Base-by-base conservation (phyloP, 1,284 basidiomycete species). In the Austropuccinia psidii region DNA sequence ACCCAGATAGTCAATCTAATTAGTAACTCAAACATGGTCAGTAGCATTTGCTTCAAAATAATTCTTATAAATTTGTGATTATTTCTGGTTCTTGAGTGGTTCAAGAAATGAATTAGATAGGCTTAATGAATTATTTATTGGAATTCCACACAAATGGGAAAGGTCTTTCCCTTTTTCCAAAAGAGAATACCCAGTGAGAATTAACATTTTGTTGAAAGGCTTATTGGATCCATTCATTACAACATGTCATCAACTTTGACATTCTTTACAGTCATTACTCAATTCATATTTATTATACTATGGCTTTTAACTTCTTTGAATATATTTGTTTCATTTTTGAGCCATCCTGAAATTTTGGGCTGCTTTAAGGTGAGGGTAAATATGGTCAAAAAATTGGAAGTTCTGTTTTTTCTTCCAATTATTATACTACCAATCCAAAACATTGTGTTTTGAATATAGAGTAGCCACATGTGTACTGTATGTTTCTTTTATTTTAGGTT, bases 291-390 rank as follows among this genome's bases (percentile, higher is more conserved):
- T 7, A 15, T 5, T 11, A 50, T 61, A 13, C 58, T 58, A 11
- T 49, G 50, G 2, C 39, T 24, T 8, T 47, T 50, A 21, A n/a
- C 54, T 33, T 47, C 50, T 4, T 41, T 45, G 29, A 57, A 11
- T 13, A 72, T 72, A 45, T 57, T 50, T 43, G 19, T 24, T 27
- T 72, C 69, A 24, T 62, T 39, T 39, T 72, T 72, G 4, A 72
- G 27, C 69, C 69, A 72, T 1, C 57, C 45, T 24, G 69, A 72
- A n/a, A 72, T 61, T 24, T 62, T n/a, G 1, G 69, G 69, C 33
- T 72, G 69, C 24, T 72, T 72, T 57, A 72, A 72, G 50, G 24
- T 62, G 45, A 7, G 69, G 69, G 21, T 72, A 72, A 47, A 72
- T 39, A 31, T 27, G 17, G 61, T 47, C 27, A 72, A 72, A 19